These are phyloP conservation scores for Raphanus raphanistrum DNA, from an alignment of 345 rosid genomes.

Conservation along the genomic window DNA sequence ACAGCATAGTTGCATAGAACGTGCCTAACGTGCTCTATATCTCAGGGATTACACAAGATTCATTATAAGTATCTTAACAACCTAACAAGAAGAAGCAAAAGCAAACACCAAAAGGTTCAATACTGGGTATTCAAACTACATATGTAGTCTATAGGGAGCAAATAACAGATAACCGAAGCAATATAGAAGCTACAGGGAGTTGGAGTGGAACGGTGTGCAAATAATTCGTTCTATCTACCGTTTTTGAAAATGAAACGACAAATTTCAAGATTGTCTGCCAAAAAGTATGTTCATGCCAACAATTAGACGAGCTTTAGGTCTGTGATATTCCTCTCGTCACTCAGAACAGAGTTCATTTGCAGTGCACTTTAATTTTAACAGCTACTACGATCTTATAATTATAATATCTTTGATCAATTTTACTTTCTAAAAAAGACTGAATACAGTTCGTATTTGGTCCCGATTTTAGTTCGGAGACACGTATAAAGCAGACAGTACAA, in stretches of 20 bases:
- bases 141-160: too few species aligned
- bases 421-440: background rate
- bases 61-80: too few species aligned
- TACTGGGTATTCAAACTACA: background rate
- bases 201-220: too few species aligned
- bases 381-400: background rate
- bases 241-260: background rate
- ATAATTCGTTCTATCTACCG: background rate
- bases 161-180: background rate
- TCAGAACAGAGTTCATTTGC: background rate
- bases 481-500: conserved; percentile 8
- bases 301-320: background rate
- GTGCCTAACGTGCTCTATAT: too few species aligned
- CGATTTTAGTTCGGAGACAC: conserved; percentile 13
- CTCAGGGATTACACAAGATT: too few species aligned
- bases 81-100: too few species aligned
- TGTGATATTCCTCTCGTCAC: background rate
- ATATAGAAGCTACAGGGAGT: too few species aligned
- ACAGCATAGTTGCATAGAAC: too few species aligned
- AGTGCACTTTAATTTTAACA: background rate
- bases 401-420: background rate
- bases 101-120: background rate
- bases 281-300: background rate
- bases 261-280: background rate
- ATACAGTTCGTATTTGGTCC: background rate